phyloP scores from a whole-genome alignment of 2,329 filamentous ascomycete species.

The Penicillium polonicum region DNA sequence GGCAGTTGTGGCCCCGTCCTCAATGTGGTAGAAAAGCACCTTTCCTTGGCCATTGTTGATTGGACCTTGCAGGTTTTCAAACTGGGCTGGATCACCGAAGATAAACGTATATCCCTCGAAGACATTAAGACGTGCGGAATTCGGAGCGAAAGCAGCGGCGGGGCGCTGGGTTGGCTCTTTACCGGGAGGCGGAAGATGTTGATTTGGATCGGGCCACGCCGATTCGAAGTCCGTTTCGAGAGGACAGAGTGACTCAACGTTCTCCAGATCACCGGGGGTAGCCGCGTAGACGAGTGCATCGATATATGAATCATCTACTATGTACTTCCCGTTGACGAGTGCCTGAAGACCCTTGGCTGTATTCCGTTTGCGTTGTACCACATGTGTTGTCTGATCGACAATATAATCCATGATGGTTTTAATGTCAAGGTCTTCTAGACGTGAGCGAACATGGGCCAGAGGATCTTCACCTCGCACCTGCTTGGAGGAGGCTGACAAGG shows the following conservation, averaged over 20 bases:
- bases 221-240: conserved; percentile 78
- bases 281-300: conserved; percentile 67
- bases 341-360: conserved; percentile 84
- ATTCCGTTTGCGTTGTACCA: conserved; percentile 86
- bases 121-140: conserved; percentile 63
- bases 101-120: conserved; percentile 89
- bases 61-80: conserved; percentile 69
- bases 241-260: conserved; percentile 52
- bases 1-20: conserved; percentile 62
- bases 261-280: conserved; percentile 50
- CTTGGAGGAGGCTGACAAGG: conserved; percentile 72
- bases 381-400: conserved; percentile 72
- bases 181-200: conserved; percentile 71
- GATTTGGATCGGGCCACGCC: conserved; percentile 72
- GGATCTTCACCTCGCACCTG: conserved; percentile 65
- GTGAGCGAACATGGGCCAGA: conserved; percentile 59
- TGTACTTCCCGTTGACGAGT: conserved; percentile 73
- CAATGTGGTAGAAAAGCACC: conserved; percentile 65
- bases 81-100: conserved; percentile 75
- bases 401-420: conserved; percentile 77
- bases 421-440: conserved; percentile 81
- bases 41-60: conserved; percentile 83
- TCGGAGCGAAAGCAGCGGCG: conserved; percentile 69
- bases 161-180: conserved; percentile 71
- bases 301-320: conserved; percentile 73